Percentiles rank a stretch among this genome's conserved stretches.
Evolutionary conservation across 352 stramenopile species (phyloP).

Genomic region (Plasmopara muralis): DNA sequence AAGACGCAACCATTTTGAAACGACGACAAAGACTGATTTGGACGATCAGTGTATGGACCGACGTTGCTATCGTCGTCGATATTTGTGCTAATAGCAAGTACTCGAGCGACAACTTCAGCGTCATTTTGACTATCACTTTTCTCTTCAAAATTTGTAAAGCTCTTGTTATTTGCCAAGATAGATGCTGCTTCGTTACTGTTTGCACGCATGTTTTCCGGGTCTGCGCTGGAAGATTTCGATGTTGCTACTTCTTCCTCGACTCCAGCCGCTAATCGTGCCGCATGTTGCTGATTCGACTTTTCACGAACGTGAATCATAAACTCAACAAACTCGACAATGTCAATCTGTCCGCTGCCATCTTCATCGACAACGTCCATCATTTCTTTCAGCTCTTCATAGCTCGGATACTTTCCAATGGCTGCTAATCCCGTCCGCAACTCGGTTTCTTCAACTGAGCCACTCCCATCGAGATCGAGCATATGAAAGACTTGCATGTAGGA

Average conservation of each 20-base stretch:
- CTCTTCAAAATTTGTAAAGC: neutral
- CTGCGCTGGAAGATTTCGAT: neutral
- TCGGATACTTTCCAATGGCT: conserved; percentile 74
- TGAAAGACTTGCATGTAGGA: conserved; percentile 84
- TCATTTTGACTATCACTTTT: neutral
- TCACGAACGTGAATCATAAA: conserved; percentile 81
- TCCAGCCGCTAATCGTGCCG: conserved; percentile 15
- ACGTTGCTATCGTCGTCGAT: conserved; percentile 1
- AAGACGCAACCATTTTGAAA: conserved; percentile 13
- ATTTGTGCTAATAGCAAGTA: conserved; percentile 11
- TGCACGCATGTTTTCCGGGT: neutral
- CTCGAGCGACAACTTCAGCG: neutral
- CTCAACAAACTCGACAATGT: conserved; percentile 83
- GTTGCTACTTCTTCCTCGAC: neutral
- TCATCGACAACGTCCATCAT: conserved; percentile 86
- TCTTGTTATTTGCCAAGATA: conserved; percentile 1
- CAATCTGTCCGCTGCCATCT: conserved; percentile 79
- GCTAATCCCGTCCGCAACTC: conserved; percentile 74
- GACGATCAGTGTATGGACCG: conserved; percentile 1
- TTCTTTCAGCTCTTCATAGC: conserved; percentile 72
- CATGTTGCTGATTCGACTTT: conserved; percentile 53
- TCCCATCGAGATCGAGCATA: conserved; percentile 76
- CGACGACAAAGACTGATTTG: conserved; percentile 9
- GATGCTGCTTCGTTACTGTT: neutral
- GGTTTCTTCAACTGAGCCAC: conserved; percentile 78